Percentiles rank a stretch among this genome's conserved stretches.
Conservation (phyloP, 441 rosid genomes). For the Mallotus japonicus region DNA sequence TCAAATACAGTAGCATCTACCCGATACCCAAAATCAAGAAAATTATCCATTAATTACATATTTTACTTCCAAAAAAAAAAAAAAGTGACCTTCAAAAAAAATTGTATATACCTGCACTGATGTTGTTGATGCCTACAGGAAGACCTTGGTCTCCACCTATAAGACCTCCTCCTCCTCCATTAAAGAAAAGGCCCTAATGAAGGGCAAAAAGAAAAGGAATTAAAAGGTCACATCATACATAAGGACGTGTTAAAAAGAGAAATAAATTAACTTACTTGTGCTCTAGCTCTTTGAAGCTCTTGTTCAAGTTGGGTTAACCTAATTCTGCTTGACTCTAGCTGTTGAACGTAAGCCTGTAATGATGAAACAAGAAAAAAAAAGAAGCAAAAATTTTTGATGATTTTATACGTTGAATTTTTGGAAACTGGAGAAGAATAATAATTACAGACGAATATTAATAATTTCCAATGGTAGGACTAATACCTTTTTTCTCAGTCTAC, state of each 20-base stretch:
- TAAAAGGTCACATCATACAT: background rate
- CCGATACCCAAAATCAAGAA: background rate
- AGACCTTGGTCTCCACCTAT: slow-evolving; percentile 82
- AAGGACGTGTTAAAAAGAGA: background rate
- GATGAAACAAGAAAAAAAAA: background rate
- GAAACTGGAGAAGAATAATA: background rate
- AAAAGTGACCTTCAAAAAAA: background rate
- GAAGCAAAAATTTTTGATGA: background rate
- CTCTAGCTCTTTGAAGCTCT: slow-evolving; percentile 86
- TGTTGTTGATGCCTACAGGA: slow-evolving; percentile 46
- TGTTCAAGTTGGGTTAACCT: slow-evolving; percentile 89
- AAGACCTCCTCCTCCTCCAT: slow-evolving; percentile 49
- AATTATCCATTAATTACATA: background rate
- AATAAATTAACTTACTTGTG: slow-evolving; percentile 46
- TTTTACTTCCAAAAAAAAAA: background rate
- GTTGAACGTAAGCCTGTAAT: slow-evolving; percentile 89
- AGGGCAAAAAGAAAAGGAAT: background rate
- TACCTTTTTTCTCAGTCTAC: slow-evolving; percentile 90
- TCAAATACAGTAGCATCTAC: slow-evolving; percentile 78
- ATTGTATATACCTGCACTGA: slow-evolving; percentile 53
- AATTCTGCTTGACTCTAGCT: slow-evolving; percentile 90
- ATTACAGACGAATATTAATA: background rate
- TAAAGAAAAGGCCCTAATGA: slow-evolving; percentile 61
- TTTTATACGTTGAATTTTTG: slow-evolving; percentile 20
- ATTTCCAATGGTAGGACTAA: slow-evolving; percentile 15